These are phyloP conservation scores for Colletotrichum lini DNA, from an alignment of 2,329 filamentous ascomycete species.

Conservation along the genomic window DNA sequence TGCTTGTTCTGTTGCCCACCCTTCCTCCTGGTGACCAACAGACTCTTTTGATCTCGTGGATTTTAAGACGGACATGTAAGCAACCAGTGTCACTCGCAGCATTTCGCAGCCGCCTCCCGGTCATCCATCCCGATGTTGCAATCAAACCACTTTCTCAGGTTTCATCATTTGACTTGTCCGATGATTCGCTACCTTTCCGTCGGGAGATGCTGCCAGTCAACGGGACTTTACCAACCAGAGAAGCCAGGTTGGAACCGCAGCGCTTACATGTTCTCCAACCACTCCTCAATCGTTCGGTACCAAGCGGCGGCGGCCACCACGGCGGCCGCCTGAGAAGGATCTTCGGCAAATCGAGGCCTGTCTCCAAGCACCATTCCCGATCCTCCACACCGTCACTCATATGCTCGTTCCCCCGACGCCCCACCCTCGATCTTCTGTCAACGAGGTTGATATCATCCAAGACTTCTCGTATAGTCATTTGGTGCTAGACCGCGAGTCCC, in stretches of 20 bases:
- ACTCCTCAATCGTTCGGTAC: constrained; percentile 17
- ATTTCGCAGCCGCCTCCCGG: constrained; percentile 36
- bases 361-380: constrained; percentile 35
- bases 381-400: constrained; percentile 36
- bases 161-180: neutral
- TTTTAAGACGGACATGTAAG: constrained; percentile 18
- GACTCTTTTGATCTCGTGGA: constrained; percentile 1
- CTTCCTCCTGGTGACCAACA: constrained; percentile 16
- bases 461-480: constrained; percentile 35
- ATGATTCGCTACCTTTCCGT: constrained; percentile 15
- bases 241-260: constrained; percentile 1
- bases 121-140: constrained; percentile 6
- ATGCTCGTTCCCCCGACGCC: constrained; percentile 18
- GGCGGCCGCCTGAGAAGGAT: constrained; percentile 27
- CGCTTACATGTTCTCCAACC: constrained; percentile 16
- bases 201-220: constrained; percentile 6
- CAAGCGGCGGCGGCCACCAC: constrained; percentile 28
- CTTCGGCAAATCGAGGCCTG: constrained; percentile 39
- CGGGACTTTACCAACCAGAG: neutral
- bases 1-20: neutral
- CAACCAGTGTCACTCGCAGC: constrained; percentile 33
- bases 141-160: constrained; percentile 10
- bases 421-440: constrained; percentile 39
- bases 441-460: constrained; percentile 22
- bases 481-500: constrained; percentile 12